These are phyloP conservation scores for Schwanniomyces vanrijiae DNA, from an alignment of 805 yeast species.

Conservation along the genomic window DNA sequence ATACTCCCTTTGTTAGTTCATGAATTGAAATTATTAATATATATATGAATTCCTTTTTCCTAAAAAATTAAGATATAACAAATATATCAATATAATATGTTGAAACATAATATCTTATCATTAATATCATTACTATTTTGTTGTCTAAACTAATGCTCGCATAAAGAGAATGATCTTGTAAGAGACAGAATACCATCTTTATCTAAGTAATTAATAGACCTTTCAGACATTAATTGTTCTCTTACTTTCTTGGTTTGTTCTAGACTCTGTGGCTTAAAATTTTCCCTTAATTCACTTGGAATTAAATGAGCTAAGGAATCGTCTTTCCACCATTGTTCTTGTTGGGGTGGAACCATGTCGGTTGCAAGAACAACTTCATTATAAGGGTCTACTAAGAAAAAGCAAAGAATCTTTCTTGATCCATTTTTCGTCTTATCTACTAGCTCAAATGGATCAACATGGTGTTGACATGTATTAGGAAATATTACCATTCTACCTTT, in stretches of 20 bases:
- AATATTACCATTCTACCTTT: slow-evolving; percentile 33
- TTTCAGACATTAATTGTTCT: slow-evolving; percentile 31
- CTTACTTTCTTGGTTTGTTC: slow-evolving; percentile 27
- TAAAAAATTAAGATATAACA: too few species aligned
- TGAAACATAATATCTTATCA: too few species aligned
- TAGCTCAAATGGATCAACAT: slow-evolving; percentile 39
- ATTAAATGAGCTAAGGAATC: slow-evolving; percentile 7
- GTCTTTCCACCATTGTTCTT: slow-evolving; percentile 31
- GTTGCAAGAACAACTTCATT: slow-evolving; percentile 27
- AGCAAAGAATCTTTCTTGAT: slow-evolving; percentile 38
- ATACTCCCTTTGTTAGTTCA: too few species aligned
- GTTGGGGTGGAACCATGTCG: slow-evolving; percentile 39
- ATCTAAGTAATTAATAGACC: slow-evolving; percentile 13
- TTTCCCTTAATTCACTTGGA: slow-evolving; percentile 4
- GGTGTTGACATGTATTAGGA: slow-evolving; percentile 41
- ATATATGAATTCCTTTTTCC: too few species aligned
- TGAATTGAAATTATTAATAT: too few species aligned
- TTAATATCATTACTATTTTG: too few species aligned
- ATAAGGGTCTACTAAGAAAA: slow-evolving; percentile 39
- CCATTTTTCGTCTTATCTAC: slow-evolving; percentile 35
- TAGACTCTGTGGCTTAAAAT: slow-evolving; percentile 15
- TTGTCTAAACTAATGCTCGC: slow-evolving; percentile 31
- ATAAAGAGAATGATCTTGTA: slow-evolving; percentile 24
- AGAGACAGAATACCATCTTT: slow-evolving; percentile 15
- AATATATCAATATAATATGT: too few species aligned